Evolutionary conservation across 495 filamentous ascomycete species (phyloP).

Genomic region (Achaetomiella virescens): DNA sequence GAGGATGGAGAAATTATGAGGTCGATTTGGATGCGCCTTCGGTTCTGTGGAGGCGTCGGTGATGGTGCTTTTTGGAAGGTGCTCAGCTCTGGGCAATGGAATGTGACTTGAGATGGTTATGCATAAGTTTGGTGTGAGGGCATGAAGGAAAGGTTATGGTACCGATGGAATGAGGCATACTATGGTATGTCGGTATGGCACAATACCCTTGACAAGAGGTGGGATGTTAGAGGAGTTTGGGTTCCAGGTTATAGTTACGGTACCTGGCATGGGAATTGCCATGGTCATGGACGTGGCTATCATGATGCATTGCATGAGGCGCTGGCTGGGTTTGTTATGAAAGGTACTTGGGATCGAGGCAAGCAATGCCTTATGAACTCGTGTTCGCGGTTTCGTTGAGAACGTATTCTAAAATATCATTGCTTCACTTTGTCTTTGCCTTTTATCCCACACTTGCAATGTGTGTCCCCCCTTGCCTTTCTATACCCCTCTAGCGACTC

Average conservation of each 20-base stretch:
- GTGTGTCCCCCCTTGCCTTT: too few relatives aligned
- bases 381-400: neutral
- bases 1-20: too few relatives aligned
- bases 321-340: neutral
- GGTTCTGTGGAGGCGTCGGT: neutral
- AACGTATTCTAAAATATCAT: neutral
- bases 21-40: neutral
- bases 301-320: conserved; percentile 5
- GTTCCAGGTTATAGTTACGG: neutral
- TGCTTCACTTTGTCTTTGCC: neutral
- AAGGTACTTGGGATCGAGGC: neutral
- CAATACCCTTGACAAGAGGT: neutral
- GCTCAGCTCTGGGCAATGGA: too few relatives aligned
- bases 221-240: conserved; percentile 8
- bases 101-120: neutral
- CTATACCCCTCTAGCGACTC: too few relatives aligned
- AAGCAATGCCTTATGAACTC: neutral
- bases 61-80: neutral
- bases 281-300: neutral
- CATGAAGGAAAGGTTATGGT: neutral
- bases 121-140: conserved; percentile 9
- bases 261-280: neutral
- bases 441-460: too few relatives aligned
- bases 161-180: conserved; percentile 1
- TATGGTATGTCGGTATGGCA: too few relatives aligned